Conservation (phyloP, 805 yeast species). For the Yamadazyma olivae region DNA sequence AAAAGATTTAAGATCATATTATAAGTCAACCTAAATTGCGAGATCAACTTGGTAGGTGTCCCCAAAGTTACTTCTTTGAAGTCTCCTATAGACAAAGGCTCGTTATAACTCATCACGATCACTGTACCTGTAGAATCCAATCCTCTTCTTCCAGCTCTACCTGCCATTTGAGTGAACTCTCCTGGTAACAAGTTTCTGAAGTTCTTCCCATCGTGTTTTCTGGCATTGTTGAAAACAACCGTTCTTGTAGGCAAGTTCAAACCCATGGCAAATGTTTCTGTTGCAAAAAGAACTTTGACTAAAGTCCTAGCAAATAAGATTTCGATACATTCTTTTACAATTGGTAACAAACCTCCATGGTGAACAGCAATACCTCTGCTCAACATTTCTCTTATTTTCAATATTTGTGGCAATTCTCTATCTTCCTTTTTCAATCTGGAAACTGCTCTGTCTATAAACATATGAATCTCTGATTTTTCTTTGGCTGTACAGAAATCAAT, state of each 20-base stretch:
- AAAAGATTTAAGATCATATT: slow-evolving; percentile 90
- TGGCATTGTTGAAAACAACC: slow-evolving; percentile 79
- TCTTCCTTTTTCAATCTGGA: slow-evolving; percentile 87
- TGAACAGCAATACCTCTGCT: slow-evolving; percentile 94
- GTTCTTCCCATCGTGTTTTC: slow-evolving; percentile 88
- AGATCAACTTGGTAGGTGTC: slow-evolving; percentile 80
- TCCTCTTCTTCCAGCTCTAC: slow-evolving; percentile 89
- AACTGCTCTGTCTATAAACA: slow-evolving; percentile 89
- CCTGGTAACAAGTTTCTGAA: slow-evolving; percentile 87
- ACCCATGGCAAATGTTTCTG: slow-evolving; percentile 99
- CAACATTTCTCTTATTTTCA: slow-evolving; percentile 75
- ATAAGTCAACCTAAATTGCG: slow-evolving; percentile 92
- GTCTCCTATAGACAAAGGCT: slow-evolving; percentile 53
- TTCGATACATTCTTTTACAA: slow-evolving; percentile 90
- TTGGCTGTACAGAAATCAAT: slow-evolving; percentile 78
- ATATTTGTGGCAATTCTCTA: slow-evolving; percentile 87
- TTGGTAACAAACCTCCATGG: slow-evolving; percentile 91
- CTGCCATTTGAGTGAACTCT: slow-evolving; percentile 98
- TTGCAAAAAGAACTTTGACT: slow-evolving; percentile 89
- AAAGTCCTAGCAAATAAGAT: slow-evolving; percentile 83
- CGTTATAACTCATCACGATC: slow-evolving; percentile 79
- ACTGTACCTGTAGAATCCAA: slow-evolving; percentile 92
- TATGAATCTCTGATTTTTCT: slow-evolving; percentile 87
- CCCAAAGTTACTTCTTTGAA: slow-evolving; percentile 86
- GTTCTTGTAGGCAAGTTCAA: slow-evolving; percentile 95